Percentiles rank a stretch among this genome's conserved stretches.
These are phyloP conservation scores for Neolentinus lepideus DNA, from an alignment of 1,284 basidiomycete species.

Conservation along the genomic window DNA sequence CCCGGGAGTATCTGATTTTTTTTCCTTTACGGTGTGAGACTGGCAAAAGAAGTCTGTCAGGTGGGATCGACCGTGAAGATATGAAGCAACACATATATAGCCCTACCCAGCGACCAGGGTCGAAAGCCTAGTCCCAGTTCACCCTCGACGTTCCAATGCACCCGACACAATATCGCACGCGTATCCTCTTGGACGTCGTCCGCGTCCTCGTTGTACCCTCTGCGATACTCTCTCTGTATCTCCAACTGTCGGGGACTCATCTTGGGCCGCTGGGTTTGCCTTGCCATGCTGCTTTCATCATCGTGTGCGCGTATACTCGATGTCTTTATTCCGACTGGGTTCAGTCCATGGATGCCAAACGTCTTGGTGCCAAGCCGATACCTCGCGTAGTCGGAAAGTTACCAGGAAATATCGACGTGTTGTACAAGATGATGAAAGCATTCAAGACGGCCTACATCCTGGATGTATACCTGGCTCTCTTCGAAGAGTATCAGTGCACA, in stretches of 20 bases:
- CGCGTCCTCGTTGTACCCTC: conserved; percentile 33
- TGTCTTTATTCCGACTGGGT: conserved; percentile 24
- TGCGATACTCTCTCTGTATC: conserved; percentile 21
- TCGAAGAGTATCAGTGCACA: conserved; percentile 60
- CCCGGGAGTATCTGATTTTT: background rate
- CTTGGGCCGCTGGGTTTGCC: conserved; percentile 28
- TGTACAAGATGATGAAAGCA: conserved; percentile 45
- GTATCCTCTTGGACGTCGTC: conserved; percentile 26
- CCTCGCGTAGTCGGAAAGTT: conserved; percentile 58
- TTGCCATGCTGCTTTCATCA: conserved; percentile 30
- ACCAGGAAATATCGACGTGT: conserved; percentile 67
- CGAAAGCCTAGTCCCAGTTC: background rate
- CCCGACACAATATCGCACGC: conserved; percentile 18
- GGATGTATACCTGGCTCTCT: conserved; percentile 55
- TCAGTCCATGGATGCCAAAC: conserved; percentile 35
- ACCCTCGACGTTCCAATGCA: background rate
- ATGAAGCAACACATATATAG: background rate
- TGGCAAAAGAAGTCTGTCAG: background rate
- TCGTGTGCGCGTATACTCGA: conserved; percentile 30
- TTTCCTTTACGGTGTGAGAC: background rate
- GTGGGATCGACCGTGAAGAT: background rate
- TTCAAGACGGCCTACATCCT: conserved; percentile 52
- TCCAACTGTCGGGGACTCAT: conserved; percentile 17
- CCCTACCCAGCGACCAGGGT: background rate
- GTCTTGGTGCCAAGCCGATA: conserved; percentile 42